phyloP scores from a whole-genome alignment of 2,329 filamentous ascomycete genomes.

The Hypoxylon sp. region DNA sequence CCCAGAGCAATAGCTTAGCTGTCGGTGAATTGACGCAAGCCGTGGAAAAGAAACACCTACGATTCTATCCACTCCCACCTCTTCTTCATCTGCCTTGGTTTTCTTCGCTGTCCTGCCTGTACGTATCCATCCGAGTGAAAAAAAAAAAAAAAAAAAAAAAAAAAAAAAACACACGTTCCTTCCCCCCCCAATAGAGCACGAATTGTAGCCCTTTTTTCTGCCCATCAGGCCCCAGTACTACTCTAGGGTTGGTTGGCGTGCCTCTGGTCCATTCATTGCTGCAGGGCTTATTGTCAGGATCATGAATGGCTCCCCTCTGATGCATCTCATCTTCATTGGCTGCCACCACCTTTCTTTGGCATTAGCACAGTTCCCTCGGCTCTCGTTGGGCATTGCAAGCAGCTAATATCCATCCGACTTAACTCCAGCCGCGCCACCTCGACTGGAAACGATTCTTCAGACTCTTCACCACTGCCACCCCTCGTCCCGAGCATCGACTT shows the following conservation, averaged over 20 bases:
- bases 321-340: slow-evolving; percentile 48
- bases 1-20: slow-evolving; percentile 33
- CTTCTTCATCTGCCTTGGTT: slow-evolving; percentile 23
- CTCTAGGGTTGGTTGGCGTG: slow-evolving; percentile 46
- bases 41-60: slow-evolving; percentile 28
- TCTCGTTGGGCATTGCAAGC: slow-evolving; percentile 44
- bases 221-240: slow-evolving; percentile 44
- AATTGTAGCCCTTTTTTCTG: slow-evolving; percentile 46
- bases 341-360: slow-evolving; percentile 38
- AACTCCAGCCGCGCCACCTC: slow-evolving; percentile 40
- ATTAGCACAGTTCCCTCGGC: slow-evolving; percentile 33
- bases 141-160: slow-evolving; percentile 20
- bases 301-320: slow-evolving; percentile 52
- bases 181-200: slow-evolving; percentile 29
- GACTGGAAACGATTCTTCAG: slow-evolving; percentile 38
- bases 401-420: slow-evolving; percentile 44
- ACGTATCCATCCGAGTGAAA: slow-evolving; percentile 32
- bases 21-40: slow-evolving; percentile 36
- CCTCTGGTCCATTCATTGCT: slow-evolving; percentile 49
- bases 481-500: slow-evolving; percentile 32
- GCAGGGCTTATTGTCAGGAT: slow-evolving; percentile 46
- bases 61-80: slow-evolving; percentile 22
- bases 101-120: slow-evolving; percentile 27
- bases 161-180: slow-evolving; percentile 28
- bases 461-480: slow-evolving; percentile 33